Base-by-base conservation (phyloP, 306 rosid genomes). In the Vigna hirtella region DNA sequence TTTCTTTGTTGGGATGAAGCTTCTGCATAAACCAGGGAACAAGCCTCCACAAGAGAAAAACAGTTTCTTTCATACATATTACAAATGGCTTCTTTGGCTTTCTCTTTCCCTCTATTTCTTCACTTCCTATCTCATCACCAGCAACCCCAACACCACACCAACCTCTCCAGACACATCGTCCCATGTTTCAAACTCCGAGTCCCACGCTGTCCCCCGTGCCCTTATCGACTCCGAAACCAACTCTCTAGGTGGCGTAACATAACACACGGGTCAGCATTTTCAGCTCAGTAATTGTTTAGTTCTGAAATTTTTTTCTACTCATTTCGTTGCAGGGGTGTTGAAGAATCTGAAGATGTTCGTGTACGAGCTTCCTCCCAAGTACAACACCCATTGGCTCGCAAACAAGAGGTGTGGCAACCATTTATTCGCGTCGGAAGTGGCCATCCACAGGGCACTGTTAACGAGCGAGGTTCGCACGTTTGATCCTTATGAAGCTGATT, bases 401-500 rank as follows among this genome's bases (percentile, higher is more conserved):
- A 91, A 93, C 72, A 81, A 80, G 26, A 67, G 94, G 48, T 91
- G 98, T 42, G 70, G 85, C 62, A 89, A 48, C 22, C 99, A 96
- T 52, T 82, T 96, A 68, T 96, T 96, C 62, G 98, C 99, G 4
- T 81, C 99, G 0, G 98, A 96, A 82, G 99, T 96, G 16, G 97
- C 96, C 52, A 86, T 96, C 68, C 99, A 96, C 49, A 81, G 85
- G 32, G 96, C 99, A 0, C 45, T 96, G 42, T 83, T 91, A 81
- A 87, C 87, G 24, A 91, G 97, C 73, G 81, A 83, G 1, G 75
- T 77, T 2, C 85, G 95, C 12, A 86, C 97, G 16, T 85, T 83
- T 83, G 97, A 96, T 87, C 97, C 99, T 1, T 82, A 82, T 42
- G 90, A 89, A 13, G 99, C 98, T 20, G 97, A 93, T 66, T 91